Evolutionary conservation across 1,284 basidiomycete genomes (phyloP).

Genomic region (Trametes pubescens): DNA sequence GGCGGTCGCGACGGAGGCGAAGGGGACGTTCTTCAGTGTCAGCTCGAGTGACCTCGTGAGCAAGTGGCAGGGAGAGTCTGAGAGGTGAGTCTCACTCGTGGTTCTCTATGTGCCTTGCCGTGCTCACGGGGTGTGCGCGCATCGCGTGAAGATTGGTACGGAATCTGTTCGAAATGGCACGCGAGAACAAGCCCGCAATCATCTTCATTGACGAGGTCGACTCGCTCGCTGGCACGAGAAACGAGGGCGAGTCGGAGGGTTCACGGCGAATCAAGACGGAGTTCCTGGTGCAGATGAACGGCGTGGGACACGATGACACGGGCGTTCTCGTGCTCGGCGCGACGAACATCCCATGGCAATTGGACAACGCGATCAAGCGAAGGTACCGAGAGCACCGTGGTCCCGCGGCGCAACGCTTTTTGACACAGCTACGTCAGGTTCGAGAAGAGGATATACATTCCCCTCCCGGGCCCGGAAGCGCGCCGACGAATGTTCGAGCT

Average conservation of each 20-base stretch:
- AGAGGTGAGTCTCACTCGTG: slow-evolving; percentile 70
- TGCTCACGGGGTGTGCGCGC: slow-evolving; percentile 19
- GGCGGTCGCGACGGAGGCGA: slow-evolving; percentile 98
- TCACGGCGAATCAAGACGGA: slow-evolving; percentile 98
- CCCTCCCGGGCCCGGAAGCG: slow-evolving; percentile 94
- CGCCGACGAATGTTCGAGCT: slow-evolving; percentile 96
- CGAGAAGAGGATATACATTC: slow-evolving; percentile 98
- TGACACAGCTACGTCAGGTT: slow-evolving; percentile 59
- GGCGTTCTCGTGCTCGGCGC: slow-evolving; percentile 99
- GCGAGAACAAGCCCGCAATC: slow-evolving; percentile 96
- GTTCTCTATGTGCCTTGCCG: neutral
- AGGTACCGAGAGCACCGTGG: slow-evolving; percentile 56
- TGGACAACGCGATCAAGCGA: slow-evolving; percentile 98
- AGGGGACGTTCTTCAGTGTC: slow-evolving; percentile 98
- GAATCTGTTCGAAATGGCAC: slow-evolving; percentile 95
- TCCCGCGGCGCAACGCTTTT: slow-evolving; percentile 5
- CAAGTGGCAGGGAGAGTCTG: slow-evolving; percentile 99
- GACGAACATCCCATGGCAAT: slow-evolving; percentile 97
- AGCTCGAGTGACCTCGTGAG: slow-evolving; percentile 96
- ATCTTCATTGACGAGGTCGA: slow-evolving; percentile 99
- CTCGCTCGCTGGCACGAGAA: slow-evolving; percentile 93
- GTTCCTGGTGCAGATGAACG: slow-evolving; percentile 98
- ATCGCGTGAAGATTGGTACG: slow-evolving; percentile 80
- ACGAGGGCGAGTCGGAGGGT: slow-evolving; percentile 96
- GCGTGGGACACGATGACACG: slow-evolving; percentile 96